phyloP scores from a whole-genome alignment of 2,329 filamentous ascomycete species.

The Xylariaceae sp. region DNA sequence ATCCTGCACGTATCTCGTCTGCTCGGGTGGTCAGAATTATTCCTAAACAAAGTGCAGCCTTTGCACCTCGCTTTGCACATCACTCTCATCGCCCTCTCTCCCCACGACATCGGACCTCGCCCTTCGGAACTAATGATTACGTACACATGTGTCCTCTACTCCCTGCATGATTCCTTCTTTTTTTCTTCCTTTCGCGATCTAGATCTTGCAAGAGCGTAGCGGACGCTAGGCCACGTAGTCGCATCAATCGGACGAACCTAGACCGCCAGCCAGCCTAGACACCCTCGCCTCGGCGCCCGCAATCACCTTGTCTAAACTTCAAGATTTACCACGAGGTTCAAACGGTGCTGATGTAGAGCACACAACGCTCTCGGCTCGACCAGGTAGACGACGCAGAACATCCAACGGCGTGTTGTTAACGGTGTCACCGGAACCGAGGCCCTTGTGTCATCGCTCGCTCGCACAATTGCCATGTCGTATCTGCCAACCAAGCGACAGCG shows the following conservation, averaged over 20 bases:
- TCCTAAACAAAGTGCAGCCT: too few species aligned
- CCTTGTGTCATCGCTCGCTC: constrained; percentile 14
- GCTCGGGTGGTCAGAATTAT: too few species aligned
- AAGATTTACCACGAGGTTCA: background rate
- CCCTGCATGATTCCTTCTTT: background rate
- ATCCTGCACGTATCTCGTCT: too few species aligned
- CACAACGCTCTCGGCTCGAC: background rate
- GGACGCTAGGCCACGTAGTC: background rate
- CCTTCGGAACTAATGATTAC: too few species aligned
- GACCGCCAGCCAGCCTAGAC: background rate
- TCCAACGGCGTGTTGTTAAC: background rate
- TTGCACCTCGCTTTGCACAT: too few species aligned
- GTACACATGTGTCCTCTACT: too few species aligned
- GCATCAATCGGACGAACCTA: constrained; percentile 10
- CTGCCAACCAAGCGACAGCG: constrained; percentile 31
- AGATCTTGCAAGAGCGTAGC: background rate
- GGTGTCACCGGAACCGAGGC: constrained; percentile 8
- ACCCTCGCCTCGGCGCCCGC: too few species aligned
- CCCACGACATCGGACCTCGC: too few species aligned
- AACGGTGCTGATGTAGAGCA: constrained; percentile 10
- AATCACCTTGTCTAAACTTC: background rate
- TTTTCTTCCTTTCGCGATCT: constrained; percentile 4
- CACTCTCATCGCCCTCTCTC: too few species aligned
- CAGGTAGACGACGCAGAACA: background rate
- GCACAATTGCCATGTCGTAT: constrained; percentile 30